Conservation (phyloP, 1,284 basidiomycete species). For the Paramarasmius palmivorus region DNA sequence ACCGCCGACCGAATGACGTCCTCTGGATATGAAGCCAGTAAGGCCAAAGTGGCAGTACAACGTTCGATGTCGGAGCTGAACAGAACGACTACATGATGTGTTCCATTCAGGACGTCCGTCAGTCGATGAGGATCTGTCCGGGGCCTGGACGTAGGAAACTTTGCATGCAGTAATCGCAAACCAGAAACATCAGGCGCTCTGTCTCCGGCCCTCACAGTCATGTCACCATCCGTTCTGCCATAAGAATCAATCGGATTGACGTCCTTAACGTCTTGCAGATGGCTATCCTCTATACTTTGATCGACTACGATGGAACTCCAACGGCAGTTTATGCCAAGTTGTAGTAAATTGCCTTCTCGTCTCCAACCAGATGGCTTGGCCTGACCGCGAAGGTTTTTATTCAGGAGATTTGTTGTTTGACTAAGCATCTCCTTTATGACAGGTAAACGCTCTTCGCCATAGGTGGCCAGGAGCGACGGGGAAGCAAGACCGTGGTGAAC, state of each 20-base stretch:
- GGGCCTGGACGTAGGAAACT: conserved; percentile 12
- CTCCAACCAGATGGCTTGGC: conserved; percentile 1
- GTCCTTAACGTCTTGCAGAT: not conserved
- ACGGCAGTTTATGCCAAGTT: conserved; percentile 24
- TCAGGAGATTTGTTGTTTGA: conserved; percentile 17
- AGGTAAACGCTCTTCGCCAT: conserved; percentile 28
- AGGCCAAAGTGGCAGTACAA: conserved; percentile 6
- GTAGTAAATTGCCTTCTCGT: conserved; percentile 14
- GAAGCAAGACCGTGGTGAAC: conserved; percentile 21
- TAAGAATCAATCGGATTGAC: conserved; percentile 24
- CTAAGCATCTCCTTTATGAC: conserved; percentile 31
- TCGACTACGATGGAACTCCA: conserved; percentile 22
- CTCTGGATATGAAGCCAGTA: conserved; percentile 10
- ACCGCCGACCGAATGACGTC: conserved; percentile 13
- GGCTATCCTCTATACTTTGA: conserved; percentile 1
- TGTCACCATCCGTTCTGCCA: conserved; percentile 24
- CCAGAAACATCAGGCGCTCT: conserved; percentile 44
- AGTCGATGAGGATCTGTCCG: conserved; percentile 18
- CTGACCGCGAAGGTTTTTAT: conserved; percentile 9
- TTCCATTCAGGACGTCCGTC: conserved; percentile 33
- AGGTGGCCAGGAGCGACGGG: conserved; percentile 24
- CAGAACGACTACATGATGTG: conserved; percentile 34
- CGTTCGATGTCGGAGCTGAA: conserved; percentile 26
- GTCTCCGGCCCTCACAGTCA: conserved; percentile 41
- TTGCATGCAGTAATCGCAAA: conserved; percentile 22